These are phyloP conservation scores for Miscanthus lutarioriparius DNA, from an alignment of 176 grass and related monocot species.

Conservation along the genomic window DNA sequence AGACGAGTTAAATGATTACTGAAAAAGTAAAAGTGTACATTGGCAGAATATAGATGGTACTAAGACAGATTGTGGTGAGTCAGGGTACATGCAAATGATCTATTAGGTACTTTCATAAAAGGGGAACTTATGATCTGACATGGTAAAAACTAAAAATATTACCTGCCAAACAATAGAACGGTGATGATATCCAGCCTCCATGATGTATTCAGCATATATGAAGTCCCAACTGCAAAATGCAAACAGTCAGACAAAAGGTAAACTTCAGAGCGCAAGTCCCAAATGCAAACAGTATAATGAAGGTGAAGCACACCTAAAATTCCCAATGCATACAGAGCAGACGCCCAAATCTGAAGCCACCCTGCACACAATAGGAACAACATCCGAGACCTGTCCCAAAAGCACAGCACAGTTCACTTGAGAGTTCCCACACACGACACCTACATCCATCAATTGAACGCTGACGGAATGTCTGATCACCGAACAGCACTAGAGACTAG, in stretches of 20 bases:
- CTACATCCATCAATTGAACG: not conserved
- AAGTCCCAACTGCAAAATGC: conserved; percentile 80
- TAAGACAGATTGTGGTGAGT: not conserved
- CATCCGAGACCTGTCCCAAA: conserved; percentile 69
- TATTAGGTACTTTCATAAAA: not conserved
- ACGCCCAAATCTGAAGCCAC: conserved; percentile 69
- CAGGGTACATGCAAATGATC: not conserved
- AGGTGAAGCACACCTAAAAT: conserved; percentile 70
- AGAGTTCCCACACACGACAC: not conserved
- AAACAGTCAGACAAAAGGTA: conserved; percentile 17
- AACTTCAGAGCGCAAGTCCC: not conserved
- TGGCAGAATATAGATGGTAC: not conserved
- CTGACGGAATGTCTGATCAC: not conserved
- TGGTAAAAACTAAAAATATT: not conserved
- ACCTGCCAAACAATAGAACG: conserved; percentile 95
- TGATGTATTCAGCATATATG: conserved; percentile 91
- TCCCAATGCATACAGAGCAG: conserved; percentile 68
- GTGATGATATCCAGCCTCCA: conserved; percentile 72
- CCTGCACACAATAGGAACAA: conserved; percentile 78
- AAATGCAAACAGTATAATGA: not conserved
- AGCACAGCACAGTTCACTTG: not conserved
- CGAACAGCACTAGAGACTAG: not conserved
- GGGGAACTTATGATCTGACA: not conserved
- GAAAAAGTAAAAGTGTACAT: not conserved
- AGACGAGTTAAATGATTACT: not conserved